These are phyloP conservation scores for Blastocystis sp. DNA, from an alignment of 352 stramenopile species.

Conservation along the genomic window DNA sequence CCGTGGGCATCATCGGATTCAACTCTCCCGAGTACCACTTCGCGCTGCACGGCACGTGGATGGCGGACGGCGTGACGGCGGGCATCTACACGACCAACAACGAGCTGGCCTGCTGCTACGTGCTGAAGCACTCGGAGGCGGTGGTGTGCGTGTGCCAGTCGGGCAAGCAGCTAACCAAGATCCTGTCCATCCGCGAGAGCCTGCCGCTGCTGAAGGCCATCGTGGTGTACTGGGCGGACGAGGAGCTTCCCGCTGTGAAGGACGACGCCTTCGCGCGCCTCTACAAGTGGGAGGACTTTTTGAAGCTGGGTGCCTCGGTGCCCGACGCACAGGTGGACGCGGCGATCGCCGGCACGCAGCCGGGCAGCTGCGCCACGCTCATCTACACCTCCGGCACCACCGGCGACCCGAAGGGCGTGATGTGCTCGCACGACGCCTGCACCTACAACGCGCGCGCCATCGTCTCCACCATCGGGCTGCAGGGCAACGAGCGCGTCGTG, in stretches of 20 bases:
- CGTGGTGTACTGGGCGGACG: slow-evolving; percentile 84
- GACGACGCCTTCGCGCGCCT: slow-evolving; percentile 70
- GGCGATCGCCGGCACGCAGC: slow-evolving; percentile 60
- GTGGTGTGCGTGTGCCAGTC: slow-evolving; percentile 86
- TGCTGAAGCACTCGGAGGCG: slow-evolving; percentile 86
- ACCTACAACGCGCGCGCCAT: slow-evolving; percentile 63
- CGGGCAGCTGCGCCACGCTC: slow-evolving; percentile 77
- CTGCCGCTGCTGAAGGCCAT: slow-evolving; percentile 86
- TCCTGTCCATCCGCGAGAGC: slow-evolving; percentile 81
- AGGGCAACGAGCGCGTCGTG: slow-evolving; percentile 72
- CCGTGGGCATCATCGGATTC: slow-evolving; percentile 84
- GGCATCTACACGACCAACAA: slow-evolving; percentile 93
- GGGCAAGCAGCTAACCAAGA: slow-evolving; percentile 87
- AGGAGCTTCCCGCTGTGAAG: slow-evolving; percentile 9
- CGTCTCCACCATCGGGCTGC: slow-evolving; percentile 54
- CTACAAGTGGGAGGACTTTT: slow-evolving; percentile 77
- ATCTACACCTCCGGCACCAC: slow-evolving; percentile 83
- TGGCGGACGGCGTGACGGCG: slow-evolving; percentile 83
- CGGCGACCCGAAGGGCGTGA: slow-evolving; percentile 80
- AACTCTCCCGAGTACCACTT: slow-evolving; percentile 88
- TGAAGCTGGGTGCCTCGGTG: slow-evolving; percentile 71
- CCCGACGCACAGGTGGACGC: slow-evolving; percentile 67
- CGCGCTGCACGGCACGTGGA: slow-evolving; percentile 84
- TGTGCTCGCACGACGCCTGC: slow-evolving; percentile 78
- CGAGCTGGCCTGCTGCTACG: slow-evolving; percentile 84